Conservation (phyloP, 805 yeast species). For the Candida xyloterini region DNA sequence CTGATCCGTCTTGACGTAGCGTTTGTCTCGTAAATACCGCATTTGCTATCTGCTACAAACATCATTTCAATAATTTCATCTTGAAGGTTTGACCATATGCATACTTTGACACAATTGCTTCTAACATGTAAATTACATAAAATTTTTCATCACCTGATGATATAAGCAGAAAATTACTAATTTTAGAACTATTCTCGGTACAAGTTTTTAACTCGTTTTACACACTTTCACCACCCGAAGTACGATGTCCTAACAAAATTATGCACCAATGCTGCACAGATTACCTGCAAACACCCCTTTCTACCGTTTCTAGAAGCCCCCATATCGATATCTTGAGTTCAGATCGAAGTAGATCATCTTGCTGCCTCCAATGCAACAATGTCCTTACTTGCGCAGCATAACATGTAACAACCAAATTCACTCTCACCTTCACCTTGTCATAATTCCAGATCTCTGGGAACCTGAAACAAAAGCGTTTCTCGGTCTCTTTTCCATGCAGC, state of each 20-base stretch:
- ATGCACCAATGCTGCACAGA: background rate
- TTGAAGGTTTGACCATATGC: background rate
- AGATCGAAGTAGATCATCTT: too few relatives aligned
- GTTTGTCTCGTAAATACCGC: background rate
- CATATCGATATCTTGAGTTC: too few relatives aligned
- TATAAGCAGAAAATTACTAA: background rate
- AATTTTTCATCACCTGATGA: background rate
- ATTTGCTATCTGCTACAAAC: background rate
- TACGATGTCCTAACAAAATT: background rate
- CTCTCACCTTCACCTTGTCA: conserved; percentile 13
- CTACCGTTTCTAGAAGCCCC: too few relatives aligned
- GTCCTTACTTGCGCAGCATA: conserved; percentile 28
- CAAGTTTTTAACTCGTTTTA: background rate
- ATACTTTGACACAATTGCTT: background rate
- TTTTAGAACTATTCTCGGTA: background rate
- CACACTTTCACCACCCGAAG: background rate
- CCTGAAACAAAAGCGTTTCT: conserved; percentile 12
- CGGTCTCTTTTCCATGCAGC: background rate
- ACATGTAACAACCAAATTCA: conserved; percentile 20
- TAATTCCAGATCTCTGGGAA: conserved; percentile 18
- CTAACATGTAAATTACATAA: background rate
- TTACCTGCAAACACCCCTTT: too few relatives aligned
- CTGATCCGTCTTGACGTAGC: background rate
- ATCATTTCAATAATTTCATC: background rate
- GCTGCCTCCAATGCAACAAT: conserved; percentile 37